Conservation (phyloP, 768 basidiomycete genomes). For the Suillus cothurnatus region DNA sequence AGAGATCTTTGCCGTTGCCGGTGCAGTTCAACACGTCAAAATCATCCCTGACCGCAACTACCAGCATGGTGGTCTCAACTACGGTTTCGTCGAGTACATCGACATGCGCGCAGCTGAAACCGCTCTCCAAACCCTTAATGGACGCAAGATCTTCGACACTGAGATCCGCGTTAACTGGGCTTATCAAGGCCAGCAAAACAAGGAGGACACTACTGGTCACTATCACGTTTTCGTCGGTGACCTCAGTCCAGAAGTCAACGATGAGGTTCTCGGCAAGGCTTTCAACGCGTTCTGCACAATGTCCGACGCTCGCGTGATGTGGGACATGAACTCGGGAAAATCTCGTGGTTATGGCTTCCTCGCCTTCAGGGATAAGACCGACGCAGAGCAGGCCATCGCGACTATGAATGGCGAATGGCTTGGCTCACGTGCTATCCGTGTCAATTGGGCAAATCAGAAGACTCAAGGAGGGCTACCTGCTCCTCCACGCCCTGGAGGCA, state of each 20-base stretch:
- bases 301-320: conserved; percentile 99
- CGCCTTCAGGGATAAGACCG: conserved; percentile 98
- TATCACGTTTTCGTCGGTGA: conserved; percentile 99
- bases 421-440: conserved; percentile 95
- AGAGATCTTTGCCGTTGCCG: conserved; percentile 95
- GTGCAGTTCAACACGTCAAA: conserved; percentile 98
- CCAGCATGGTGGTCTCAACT: conserved; percentile 98
- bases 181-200: conserved; percentile 97
- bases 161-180: conserved; percentile 99
- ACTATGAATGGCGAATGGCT: conserved; percentile 99
- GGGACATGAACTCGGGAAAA: conserved; percentile 99
- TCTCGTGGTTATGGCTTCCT: conserved; percentile 98
- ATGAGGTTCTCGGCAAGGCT: conserved; percentile 94
- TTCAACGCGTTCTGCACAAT: conserved; percentile 96
- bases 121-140: conserved; percentile 97
- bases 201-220: conserved; percentile 97
- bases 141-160: conserved; percentile 99
- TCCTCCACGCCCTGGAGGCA: conserved; percentile 44
- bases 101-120: conserved; percentile 99
- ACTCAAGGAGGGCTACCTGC: conserved; percentile 65
- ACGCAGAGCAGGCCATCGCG: conserved; percentile 98
- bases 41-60: conserved; percentile 99
- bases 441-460: conserved; percentile 99
- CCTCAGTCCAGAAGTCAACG: conserved; percentile 97
- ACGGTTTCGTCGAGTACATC: conserved; percentile 99